phyloP scores from a whole-genome alignment of 306 rosid genomes.

The Acacia crassicarpa region DNA sequence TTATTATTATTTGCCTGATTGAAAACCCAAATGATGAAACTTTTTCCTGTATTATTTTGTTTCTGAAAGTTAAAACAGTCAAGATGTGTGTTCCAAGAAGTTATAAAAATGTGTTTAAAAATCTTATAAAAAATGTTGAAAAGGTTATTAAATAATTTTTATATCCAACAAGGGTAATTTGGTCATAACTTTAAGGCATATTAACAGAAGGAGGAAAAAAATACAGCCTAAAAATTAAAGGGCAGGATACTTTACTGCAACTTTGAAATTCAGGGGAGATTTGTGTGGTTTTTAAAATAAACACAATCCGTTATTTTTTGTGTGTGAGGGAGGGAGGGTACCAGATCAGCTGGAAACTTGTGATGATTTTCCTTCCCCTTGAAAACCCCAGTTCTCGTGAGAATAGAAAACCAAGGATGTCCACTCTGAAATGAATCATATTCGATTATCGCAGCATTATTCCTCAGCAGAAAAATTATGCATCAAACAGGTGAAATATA shows the following conservation, averaged over 20 bases:
- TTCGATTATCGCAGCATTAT: not conserved
- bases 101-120: too few species aligned
- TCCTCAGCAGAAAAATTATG: slow-evolving; percentile 16
- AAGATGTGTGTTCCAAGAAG: not conserved
- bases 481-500: slow-evolving; percentile 14
- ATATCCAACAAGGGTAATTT: not conserved
- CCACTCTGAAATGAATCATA: slow-evolving; percentile 63
- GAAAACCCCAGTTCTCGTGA: slow-evolving; percentile 90
- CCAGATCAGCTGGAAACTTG: slow-evolving; percentile 55
- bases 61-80: too few species aligned
- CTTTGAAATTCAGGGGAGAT: not conserved
- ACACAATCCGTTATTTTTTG: not conserved
- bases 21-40: too few species aligned
- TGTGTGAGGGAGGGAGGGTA: slow-evolving; percentile 10
- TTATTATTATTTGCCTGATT: too few species aligned
- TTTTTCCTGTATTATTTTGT: too few species aligned
- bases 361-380: slow-evolving; percentile 81
- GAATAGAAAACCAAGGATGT: slow-evolving; percentile 94
- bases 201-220: not conserved
- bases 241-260: not conserved
- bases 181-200: not conserved
- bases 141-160: too few species aligned
- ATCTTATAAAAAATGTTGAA: too few species aligned
- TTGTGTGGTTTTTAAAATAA: not conserved
- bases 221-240: not conserved